Percentiles rank a stretch among this genome's conserved stretches.
These are phyloP conservation scores for Botrytis fabae DNA, from an alignment of 2,329 filamentous ascomycete species.

Conservation along the genomic window DNA sequence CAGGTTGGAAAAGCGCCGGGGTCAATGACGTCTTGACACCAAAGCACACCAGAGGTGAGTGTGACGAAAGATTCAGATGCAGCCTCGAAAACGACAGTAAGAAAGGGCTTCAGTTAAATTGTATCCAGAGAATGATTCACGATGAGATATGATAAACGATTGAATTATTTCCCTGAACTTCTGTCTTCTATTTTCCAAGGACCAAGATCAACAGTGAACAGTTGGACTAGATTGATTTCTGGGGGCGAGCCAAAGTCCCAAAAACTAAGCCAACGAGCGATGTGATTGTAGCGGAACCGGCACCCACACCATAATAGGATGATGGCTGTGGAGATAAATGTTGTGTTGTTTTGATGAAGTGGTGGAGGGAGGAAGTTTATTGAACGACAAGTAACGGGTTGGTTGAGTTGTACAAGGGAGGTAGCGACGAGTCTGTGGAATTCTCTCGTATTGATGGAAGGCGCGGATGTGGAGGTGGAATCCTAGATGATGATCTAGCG, in stretches of 20 bases:
- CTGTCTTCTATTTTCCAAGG: background rate
- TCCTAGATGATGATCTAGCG: slow-evolving; percentile 8
- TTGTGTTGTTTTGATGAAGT: background rate
- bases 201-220: slow-evolving; percentile 7
- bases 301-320: slow-evolving; percentile 8
- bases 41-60: background rate
- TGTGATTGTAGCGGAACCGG: background rate
- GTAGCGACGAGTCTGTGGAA: background rate
- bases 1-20: background rate
- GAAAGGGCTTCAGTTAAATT: background rate
- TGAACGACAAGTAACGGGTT: background rate
- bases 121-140: background rate
- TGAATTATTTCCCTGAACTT: background rate
- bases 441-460: slow-evolving; percentile 11
- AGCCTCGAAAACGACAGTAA: background rate
- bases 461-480: background rate
- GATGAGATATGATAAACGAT: background rate
- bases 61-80: background rate
- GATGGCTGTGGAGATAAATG: background rate
- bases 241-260: background rate
- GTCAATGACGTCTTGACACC: slow-evolving; percentile 5
- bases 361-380: background rate
- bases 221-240: background rate
- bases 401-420: background rate
- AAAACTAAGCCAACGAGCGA: slow-evolving; percentile 2